Evolutionary conservation across 306 rosid species (phyloP), one percentile per base, ranked within the genome.

Genomic region (Vigna nakashimae): DNA sequence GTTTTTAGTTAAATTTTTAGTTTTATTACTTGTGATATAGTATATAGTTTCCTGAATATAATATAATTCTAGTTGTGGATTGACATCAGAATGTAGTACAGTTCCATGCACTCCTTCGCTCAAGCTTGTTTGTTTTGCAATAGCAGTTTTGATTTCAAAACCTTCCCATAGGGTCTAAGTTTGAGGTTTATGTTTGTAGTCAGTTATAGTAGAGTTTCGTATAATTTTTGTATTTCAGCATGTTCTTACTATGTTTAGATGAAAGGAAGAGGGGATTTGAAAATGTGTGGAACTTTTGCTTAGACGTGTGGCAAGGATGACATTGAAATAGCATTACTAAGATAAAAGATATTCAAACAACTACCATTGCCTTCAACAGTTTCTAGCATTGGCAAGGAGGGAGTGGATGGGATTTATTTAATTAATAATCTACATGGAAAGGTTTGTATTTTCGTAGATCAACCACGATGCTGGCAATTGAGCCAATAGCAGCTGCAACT

Each of bases 401-500:
- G 10, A 13, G 24, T 71, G 32, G 71, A 70, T 67, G 69, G 9
- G 75, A 11, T 26, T 26, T 26, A 26, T 34, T 4, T 30, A 30
- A 30, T 65, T 79, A 85, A 38, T 45, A 53, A 9, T 26, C 42
- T 51, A 78, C 59, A 7, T 65, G 24, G 83, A 93, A 90, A 0
- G 92, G 89, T 65, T 77, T 84, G 71, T 79, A 87, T 30, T 69
- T 62, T 84, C 84, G 75, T 2, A 88, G 80, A 80, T 88, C 86
- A 15, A 43, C 24, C 22, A 82, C 14, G 20, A 84, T 87, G 58
- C 94, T 89, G 3, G 73, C 91, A 7, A 88, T 11, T 11, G 98
- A 93, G 38, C 98, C 98, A 67, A 83, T 36, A 65, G 84, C 91
- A 28, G 96, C 90, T 4, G 80, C 70, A 13, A 56, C 52, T 36